Percentiles rank a stretch among this genome's conserved stretches.
Evolutionary conservation across 2,329 filamentous ascomycete genomes (phyloP).

Genomic region (Diplodia scrobiculata): DNA sequence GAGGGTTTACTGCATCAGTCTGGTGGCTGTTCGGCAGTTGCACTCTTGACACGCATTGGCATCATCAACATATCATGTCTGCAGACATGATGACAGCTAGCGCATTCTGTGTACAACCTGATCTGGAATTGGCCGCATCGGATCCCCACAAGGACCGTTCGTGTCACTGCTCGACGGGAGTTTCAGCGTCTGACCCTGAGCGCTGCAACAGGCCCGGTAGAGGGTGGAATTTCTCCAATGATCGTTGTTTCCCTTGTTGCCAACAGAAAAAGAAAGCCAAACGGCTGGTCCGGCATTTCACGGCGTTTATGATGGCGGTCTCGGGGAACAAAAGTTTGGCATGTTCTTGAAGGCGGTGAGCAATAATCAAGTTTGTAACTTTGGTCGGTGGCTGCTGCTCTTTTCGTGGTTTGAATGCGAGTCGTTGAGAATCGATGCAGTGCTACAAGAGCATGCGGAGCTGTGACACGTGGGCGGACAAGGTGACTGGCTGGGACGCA

Average conservation of each 20-base stretch:
- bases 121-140: background rate
- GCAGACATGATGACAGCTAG: slow-evolving; percentile 9
- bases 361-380: background rate
- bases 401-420: background rate
- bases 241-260: background rate
- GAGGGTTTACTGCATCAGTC: background rate
- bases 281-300: slow-evolving; percentile 1
- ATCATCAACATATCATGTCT: slow-evolving; percentile 6
- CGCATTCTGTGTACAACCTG: background rate
- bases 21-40: slow-evolving; percentile 10
- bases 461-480: background rate
- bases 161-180: background rate
- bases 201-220: background rate
- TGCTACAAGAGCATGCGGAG: background rate
- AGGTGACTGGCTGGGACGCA: background rate
- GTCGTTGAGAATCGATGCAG: background rate
- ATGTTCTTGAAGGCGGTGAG: background rate
- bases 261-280: background rate
- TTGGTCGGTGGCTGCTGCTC: background rate
- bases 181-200: background rate
- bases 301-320: slow-evolving; percentile 2
- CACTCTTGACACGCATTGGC: background rate
- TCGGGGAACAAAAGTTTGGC: background rate
- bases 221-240: background rate
- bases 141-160: background rate